Evolutionary conservation across 208 protist genomes (phyloP).

Genomic region (Kentomonas sorsogonicus): DNA sequence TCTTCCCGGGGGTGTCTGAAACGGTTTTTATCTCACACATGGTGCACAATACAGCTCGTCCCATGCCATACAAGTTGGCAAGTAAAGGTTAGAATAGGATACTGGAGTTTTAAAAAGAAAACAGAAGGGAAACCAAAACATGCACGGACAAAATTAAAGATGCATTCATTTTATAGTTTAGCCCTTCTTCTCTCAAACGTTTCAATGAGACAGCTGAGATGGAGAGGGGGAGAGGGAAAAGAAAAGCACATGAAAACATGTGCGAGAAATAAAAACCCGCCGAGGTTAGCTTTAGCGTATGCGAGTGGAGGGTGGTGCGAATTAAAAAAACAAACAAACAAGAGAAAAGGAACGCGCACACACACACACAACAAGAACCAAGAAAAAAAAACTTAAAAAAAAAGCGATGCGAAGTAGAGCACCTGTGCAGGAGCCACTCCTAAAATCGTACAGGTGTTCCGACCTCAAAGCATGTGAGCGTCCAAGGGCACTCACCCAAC

Average conservation of each 20-base stretch:
- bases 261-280: too few species aligned
- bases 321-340: slow-evolving; percentile 1
- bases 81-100: neutral
- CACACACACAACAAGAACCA: neutral
- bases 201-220: too few species aligned
- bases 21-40: too few species aligned
- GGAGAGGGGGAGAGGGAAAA: too few species aligned
- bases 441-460: too few species aligned
- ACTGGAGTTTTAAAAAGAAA: neutral
- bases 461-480: too few species aligned
- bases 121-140: neutral
- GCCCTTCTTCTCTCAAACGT: too few species aligned
- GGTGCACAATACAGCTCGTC: neutral
- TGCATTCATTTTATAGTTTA: too few species aligned
- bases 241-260: neutral
- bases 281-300: neutral
- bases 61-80: neutral
- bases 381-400: slow-evolving; percentile 7
- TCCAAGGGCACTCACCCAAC: slow-evolving; percentile 10
- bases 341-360: neutral
- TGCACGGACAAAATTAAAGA: too few species aligned
- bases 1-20: too few species aligned
- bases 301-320: neutral
- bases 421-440: too few species aligned
- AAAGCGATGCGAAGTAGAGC: too few species aligned